These are phyloP conservation scores for Vigna reflexopilosa DNA, from an alignment of 306 rosid species.

Conservation along the genomic window DNA sequence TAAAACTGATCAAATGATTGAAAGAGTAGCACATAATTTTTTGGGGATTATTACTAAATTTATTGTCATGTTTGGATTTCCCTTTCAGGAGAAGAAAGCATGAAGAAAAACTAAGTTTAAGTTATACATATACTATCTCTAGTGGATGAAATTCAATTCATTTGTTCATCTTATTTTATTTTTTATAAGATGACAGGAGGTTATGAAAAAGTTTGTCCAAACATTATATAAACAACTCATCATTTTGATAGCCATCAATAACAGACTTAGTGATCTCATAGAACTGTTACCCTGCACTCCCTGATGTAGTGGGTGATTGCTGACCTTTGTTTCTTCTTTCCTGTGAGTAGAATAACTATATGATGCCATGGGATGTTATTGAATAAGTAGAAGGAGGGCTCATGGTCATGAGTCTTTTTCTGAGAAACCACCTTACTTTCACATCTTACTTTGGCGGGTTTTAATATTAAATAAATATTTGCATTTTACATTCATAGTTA, in stretches of 20 bases:
- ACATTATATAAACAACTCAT: neutral
- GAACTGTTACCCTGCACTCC: constrained; percentile 14
- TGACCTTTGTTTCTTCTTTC: neutral
- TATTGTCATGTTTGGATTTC: neutral
- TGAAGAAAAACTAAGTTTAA: no score
- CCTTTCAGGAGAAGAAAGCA: neutral
- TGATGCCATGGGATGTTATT: constrained; percentile 24
- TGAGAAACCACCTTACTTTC: constrained; percentile 20
- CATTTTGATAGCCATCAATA: constrained; percentile 3
- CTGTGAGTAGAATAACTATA: neutral
- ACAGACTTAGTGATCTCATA: neutral
- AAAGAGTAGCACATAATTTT: neutral
- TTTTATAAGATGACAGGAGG: neutral
- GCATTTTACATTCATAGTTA: constrained; percentile 8
- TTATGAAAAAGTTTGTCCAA: neutral
- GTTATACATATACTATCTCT: neutral
- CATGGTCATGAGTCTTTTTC: constrained; percentile 12
- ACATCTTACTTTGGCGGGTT: neutral
- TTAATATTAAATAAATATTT: neutral
- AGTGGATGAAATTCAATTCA: neutral
- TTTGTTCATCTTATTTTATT: no score
- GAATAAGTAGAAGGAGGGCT: neutral
- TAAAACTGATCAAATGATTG: constrained; percentile 16
- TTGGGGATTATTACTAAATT: neutral
- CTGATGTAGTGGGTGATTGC: neutral